These are phyloP conservation scores for Cotoneaster glaucophyllus DNA, from an alignment of 306 rosid genomes.

Conservation along the genomic window DNA sequence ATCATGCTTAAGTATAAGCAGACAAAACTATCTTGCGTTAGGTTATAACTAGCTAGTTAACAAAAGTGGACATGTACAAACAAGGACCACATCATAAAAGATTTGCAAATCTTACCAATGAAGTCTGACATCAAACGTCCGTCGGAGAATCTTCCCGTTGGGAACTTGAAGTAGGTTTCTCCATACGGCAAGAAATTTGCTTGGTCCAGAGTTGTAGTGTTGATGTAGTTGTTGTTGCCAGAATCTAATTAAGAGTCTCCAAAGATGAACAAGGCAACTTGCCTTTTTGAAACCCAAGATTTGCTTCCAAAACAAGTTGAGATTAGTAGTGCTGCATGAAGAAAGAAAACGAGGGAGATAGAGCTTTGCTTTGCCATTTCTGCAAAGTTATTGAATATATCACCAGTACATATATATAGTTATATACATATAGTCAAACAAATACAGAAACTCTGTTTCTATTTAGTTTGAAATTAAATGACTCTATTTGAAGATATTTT, in stretches of 20 bases:
- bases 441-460: background rate
- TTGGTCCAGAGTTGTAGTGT: slow-evolving; percentile 77
- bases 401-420: background rate
- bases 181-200: slow-evolving; percentile 97
- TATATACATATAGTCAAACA: background rate
- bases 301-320: slow-evolving; percentile 19
- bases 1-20: background rate
- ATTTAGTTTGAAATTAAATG: slow-evolving; percentile 6
- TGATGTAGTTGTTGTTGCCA: slow-evolving; percentile 93
- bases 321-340: slow-evolving; percentile 5
- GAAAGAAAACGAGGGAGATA: slow-evolving; percentile 22
- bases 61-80: slow-evolving; percentile 22
- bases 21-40: background rate
- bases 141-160: slow-evolving; percentile 89
- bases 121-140: slow-evolving; percentile 83
- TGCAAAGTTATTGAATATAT: slow-evolving; percentile 1
- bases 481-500: background rate
- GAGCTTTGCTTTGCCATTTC: slow-evolving; percentile 21
- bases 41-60: slow-evolving; percentile 12
- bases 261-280: slow-evolving; percentile 53
- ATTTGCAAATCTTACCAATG: slow-evolving; percentile 47
- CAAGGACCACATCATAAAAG: slow-evolving; percentile 11
- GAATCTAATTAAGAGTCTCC: slow-evolving; percentile 90
- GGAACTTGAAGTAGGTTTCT: slow-evolving; percentile 58
- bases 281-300: slow-evolving; percentile 7